Conservation (phyloP, 805 yeast genomes). For the Pichia kluyveri region DNA sequence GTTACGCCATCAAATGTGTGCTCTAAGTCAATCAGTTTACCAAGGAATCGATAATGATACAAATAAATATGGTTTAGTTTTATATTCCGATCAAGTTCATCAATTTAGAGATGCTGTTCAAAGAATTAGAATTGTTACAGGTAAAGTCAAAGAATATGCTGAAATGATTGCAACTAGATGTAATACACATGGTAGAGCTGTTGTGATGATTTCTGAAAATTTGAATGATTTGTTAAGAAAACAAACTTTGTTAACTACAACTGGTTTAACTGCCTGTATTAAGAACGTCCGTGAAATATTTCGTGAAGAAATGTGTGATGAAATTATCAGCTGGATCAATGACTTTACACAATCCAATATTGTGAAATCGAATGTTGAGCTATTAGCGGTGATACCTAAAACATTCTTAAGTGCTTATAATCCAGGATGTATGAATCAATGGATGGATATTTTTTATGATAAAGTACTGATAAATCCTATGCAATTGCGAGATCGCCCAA, state of each 20-base stretch:
- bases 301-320: conserved; percentile 74
- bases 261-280: conserved; percentile 61
- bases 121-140: conserved; percentile 54
- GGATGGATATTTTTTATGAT: conserved; percentile 20
- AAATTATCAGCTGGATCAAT: conserved; percentile 56
- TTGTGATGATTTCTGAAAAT: conserved; percentile 50
- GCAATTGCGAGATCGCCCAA: conserved; percentile 3
- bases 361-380: conserved; percentile 36
- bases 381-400: conserved; percentile 43
- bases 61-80: conserved; percentile 42
- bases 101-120: conserved; percentile 69
- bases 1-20: conserved; percentile 19
- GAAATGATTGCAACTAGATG: conserved; percentile 61
- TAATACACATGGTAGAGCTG: conserved; percentile 58
- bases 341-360: conserved; percentile 49
- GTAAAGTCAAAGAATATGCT: conserved; percentile 56
- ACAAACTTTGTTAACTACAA: conserved; percentile 46
- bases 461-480: conserved; percentile 21
- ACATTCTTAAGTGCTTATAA: conserved; percentile 58
- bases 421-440: conserved; percentile 32
- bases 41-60: conserved; percentile 35
- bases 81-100: conserved; percentile 74
- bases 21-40: conserved; percentile 32
- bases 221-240: conserved; percentile 41
- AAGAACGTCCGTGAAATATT: conserved; percentile 60